Base-by-base conservation (phyloP, 345 rosid species). In the Gynandropsis gynandra region DNA sequence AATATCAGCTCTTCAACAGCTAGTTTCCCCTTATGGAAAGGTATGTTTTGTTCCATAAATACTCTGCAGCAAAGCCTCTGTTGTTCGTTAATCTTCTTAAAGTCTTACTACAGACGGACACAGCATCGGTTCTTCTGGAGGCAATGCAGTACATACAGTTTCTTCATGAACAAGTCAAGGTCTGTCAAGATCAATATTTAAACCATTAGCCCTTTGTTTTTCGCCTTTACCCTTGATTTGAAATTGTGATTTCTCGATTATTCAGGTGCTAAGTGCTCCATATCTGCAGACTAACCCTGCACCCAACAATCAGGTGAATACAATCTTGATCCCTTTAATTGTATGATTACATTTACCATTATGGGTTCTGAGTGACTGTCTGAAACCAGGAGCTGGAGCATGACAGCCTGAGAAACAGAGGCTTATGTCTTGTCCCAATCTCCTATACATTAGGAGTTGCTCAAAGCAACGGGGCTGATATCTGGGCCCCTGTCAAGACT, bases 111-210 rank as follows among this genome's bases (percentile, higher is more conserved):
- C 94, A 86, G 97, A 89, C 98, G 0, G 98, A 92, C 69, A 92
- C 98, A 41, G 96, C 98, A 43, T 92, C 98, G 2, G 98, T 92
- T 49, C 90, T 92, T 57, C 66, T 52, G 29, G 96, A 85, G 66
- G 82, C 96, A 4, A 76, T 74, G 83, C 84, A 82, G 8, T 92
- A 92, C 79, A 92, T 92, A 40, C 79, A 56, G 60, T 92, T 92
- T 72, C 93, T 87, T 48, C 98, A 92, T 1, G 96, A 92, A 50
- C 98, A 92, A 85, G 93, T 92, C 40, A 81, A 87, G 95, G 98
- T 92, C 49, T 31, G 83, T 42, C 5, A 9, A 50, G 40, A 41
- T 58, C 46, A 29, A 42, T 31, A 14, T 39, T 40, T 16, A 21
- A 24, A 24, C 2, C 4, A 2, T 24, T 5, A 24, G 5, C 4